Percentiles rank a stretch among this genome's conserved stretches.
phyloP scores from a whole-genome alignment of 345 rosid genomes.

The Heritiera littoralis region DNA sequence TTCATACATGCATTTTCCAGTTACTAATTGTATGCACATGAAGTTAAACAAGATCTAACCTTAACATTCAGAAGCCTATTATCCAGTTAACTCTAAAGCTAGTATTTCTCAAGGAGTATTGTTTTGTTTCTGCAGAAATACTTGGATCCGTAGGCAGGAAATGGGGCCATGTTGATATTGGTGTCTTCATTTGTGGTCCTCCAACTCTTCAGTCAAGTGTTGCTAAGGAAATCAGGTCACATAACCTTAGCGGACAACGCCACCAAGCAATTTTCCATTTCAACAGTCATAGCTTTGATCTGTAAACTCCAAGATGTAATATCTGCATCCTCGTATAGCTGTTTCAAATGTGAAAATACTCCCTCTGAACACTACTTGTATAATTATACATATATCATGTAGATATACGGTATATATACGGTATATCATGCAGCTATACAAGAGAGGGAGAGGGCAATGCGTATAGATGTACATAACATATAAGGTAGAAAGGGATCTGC shows the following conservation, averaged over 20 bases:
- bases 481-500: neutral
- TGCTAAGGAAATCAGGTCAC: conserved; percentile 75
- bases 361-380: neutral
- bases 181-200: conserved; percentile 87
- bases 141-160: conserved; percentile 46
- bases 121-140: conserved; percentile 49
- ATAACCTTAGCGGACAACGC: conserved; percentile 42
- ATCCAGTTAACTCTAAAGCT: neutral
- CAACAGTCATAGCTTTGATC: conserved; percentile 81
- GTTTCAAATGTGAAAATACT: neutral
- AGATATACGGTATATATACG: neutral
- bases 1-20: neutral
- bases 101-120: neutral
- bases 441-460: neutral
- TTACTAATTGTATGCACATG: neutral
- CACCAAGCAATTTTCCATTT: conserved; percentile 65
- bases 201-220: conserved; percentile 67
- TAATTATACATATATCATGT: neutral
- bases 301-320: conserved; percentile 31
- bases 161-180: conserved; percentile 78
- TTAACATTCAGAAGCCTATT: neutral
- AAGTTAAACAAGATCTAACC: neutral
- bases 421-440: neutral
- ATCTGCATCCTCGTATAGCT: neutral
- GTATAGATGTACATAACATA: neutral